Percentiles rank a stretch among this genome's conserved stretches.
These are phyloP conservation scores for Wallacemonas collosoma DNA, from an alignment of 208 protist species.

Conservation along the genomic window DNA sequence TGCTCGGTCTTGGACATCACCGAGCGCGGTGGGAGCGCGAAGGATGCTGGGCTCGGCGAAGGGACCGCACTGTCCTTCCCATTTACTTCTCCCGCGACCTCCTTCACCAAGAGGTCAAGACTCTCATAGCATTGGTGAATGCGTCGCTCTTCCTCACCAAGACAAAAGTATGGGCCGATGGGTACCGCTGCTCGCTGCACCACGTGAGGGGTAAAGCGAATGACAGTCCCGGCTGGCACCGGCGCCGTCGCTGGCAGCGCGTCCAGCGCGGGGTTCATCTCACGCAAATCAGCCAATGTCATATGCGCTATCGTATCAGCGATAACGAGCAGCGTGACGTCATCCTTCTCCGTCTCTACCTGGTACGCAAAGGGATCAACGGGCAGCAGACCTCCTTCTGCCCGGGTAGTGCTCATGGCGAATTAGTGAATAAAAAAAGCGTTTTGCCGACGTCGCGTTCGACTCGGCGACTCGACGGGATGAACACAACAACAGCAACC, in stretches of 20 bases:
- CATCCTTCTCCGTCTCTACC: neutral
- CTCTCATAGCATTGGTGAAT: constrained; percentile 37
- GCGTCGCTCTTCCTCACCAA: constrained; percentile 49
- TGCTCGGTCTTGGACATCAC: constrained; percentile 61
- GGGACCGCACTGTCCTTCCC: constrained; percentile 1
- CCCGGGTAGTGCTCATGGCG: neutral
- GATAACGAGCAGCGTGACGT: neutral
- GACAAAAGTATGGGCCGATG: constrained; percentile 43
- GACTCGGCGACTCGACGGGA: no score
- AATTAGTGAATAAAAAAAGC: neutral
- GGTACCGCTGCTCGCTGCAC: constrained; percentile 12
- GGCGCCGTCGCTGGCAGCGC: constrained; percentile 23
- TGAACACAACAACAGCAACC: no score
- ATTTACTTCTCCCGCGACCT: constrained; percentile 25
- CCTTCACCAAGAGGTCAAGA: constrained; percentile 31
- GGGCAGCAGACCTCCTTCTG: neutral
- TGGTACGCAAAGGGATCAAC: constrained; percentile 19
- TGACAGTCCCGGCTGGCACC: constrained; percentile 43
- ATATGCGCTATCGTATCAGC: constrained; percentile 6
- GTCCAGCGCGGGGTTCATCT: constrained; percentile 50
- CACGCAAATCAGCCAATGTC: constrained; percentile 51
- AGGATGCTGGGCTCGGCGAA: neutral
- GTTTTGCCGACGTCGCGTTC: no score
- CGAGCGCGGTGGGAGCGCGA: constrained; percentile 40
- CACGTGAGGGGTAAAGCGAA: constrained; percentile 46